Conservation (phyloP, 108 stramenopile species). For the Pseudonitzschia delicatissima region DNA sequence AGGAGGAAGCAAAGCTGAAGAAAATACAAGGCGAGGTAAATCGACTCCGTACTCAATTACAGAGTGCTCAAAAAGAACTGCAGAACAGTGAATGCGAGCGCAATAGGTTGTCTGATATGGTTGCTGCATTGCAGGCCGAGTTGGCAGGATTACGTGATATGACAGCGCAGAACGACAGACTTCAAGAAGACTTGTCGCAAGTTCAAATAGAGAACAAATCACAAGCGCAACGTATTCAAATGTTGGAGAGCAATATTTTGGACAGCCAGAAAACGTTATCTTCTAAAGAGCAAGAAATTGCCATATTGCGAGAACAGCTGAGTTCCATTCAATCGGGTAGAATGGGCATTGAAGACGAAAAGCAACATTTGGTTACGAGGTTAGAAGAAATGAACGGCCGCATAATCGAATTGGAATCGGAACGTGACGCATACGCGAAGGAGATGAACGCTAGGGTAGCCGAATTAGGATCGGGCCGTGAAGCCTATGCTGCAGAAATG, state of each 20-base stretch:
- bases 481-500: no score
- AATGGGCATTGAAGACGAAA: not conserved
- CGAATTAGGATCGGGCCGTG: no score
- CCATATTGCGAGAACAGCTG: slow-evolving; percentile 8
- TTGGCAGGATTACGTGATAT: not conserved
- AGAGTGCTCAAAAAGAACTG: not conserved
- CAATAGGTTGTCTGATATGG: not conserved
- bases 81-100: not conserved
- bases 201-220: not conserved
- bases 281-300: slow-evolving; percentile 14
- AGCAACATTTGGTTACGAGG: not conserved
- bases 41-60: not conserved
- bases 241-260: slow-evolving; percentile 2
- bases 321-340: not conserved
- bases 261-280: not conserved
- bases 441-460: no score
- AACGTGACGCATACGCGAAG: no score
- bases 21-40: not conserved
- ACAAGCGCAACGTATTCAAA: slow-evolving; percentile 5
- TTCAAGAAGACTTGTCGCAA: slow-evolving; percentile 12
- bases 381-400: slow-evolving; percentile 5
- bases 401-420: slow-evolving; percentile 1
- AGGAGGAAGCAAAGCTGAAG: slow-evolving; percentile 3
- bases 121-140: not conserved
- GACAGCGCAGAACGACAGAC: not conserved